Evolutionary conservation across 176 grass and related monocot genomes (phyloP), one percentile per base, ranked within the genome.

Genomic region (Cymbopogon citratus): DNA sequence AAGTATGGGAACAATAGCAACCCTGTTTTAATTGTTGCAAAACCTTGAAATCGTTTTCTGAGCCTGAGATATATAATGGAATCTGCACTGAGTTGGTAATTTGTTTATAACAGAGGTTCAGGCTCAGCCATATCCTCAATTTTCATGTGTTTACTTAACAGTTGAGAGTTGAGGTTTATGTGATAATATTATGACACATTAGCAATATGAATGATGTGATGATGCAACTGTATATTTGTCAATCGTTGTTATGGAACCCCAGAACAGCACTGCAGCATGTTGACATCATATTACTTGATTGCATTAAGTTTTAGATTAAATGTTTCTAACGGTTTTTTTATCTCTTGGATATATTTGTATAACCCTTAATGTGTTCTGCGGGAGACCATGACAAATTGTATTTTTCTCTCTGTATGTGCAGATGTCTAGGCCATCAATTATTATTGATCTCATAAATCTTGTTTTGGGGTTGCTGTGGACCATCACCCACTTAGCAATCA

Each of bases 391-490:
- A 77, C 57, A 69, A 29, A 29, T 73, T 76, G 1, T 77, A 27
- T 83, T 74, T 59, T 61, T 89, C 16, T 76, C 54, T 71, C 59
- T 51, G 54, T 27, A 13, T 10, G n/a, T 86, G 76, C 87, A 90
- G 89, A 94, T 89, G 77, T 79, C 89, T 71, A 31, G 45, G 56
- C 67, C 73, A 79, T 85, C 87, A 34, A 73, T 80, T 51, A 80
- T 93, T 87, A 16, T 74, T 26, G 88, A 83, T 38, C 74, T 78
- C 27, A 39, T n/a, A n/a, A n/a, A n/a, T n/a, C n/a, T n/a, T n/a
- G n/a, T 82, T 46, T 67, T 91, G 74, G 96, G 91, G 40, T 82
- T 90, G 45, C 71, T 95, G 11, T 99, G 87, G 86, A 84, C 69
- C 77, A 84, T 91, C 36, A 80, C 93, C 64, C 91, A 99, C 78